A percentile compares a stretch with the other conserved stretches of the same genome.
phyloP scores from a whole-genome alignment of 2,329 filamentous ascomycete genomes.

The Pochonia chlamydosporia region DNA sequence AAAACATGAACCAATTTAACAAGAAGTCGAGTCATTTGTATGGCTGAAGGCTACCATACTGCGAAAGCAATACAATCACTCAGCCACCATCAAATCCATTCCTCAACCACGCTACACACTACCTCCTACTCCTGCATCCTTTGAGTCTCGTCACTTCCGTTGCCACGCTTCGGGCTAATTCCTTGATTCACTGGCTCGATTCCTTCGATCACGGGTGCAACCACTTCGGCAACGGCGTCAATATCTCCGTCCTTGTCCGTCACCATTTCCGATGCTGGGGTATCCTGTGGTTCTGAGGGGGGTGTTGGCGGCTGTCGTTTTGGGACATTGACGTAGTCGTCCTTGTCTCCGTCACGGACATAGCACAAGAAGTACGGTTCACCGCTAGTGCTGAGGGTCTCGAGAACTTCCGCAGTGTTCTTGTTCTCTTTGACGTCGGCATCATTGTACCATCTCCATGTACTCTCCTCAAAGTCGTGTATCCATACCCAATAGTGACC shows the following conservation, averaged over 20 bases:
- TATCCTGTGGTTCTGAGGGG: conserved; percentile 6
- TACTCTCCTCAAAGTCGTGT: conserved; percentile 71
- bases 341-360: conserved; percentile 61
- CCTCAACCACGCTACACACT: background rate
- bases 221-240: conserved; percentile 6
- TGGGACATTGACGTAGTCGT: conserved; percentile 44
- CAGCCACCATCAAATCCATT: no score
- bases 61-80: no score
- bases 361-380: conserved; percentile 84
- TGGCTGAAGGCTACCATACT: no score
- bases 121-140: background rate
- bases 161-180: background rate
- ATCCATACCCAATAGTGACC: conserved; percentile 99
- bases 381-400: conserved; percentile 58
- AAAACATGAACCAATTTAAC: background rate
- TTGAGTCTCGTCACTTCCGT: background rate
- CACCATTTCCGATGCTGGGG: conserved; percentile 1
- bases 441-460: conserved; percentile 96
- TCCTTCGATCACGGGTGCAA: background rate
- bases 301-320: conserved; percentile 25
- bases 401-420: conserved; percentile 63
- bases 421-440: conserved; percentile 66
- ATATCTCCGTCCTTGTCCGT: conserved; percentile 20
- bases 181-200: no score
- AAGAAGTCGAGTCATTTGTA: no score